Evolutionary conservation across 345 rosid species (phyloP), one percentile per base, ranked within the genome.

Genomic region (Aquilaria yunnanensis): DNA sequence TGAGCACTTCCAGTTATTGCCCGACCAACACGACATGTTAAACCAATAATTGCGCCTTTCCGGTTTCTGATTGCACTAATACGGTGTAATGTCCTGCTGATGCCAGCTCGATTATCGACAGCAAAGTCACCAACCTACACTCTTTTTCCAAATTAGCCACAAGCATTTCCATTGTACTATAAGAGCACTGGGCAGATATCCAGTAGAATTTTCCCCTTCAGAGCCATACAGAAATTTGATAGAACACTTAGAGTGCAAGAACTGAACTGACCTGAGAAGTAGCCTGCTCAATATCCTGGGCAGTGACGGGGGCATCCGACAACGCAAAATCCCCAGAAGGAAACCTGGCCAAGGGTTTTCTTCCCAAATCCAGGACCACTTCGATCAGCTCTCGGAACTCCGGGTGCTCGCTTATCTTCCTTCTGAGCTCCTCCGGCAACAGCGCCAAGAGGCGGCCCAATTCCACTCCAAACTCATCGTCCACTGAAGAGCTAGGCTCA

Each of bases 11-110:
- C 96, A 31, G 78, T 71, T 68, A 92, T 84, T 37, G 91, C 96
- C 54, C 91, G 76, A 65, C 96, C 96, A 82, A 92, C 98, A 23
- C 95, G 91, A 68, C 96, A 92, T 65, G 98, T 92, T 67, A 92
- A 80, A 49, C 98, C 98, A 59, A 92, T 84, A 14, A 89, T 84
- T 32, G 69, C 70, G 32, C 86, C 89, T 57, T 81, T 83, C 48
- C 98, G 78, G 52, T 89, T 92, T 78, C 92, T 80, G 55, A 89
- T 84, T 65, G 92, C 92, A 64, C 98, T 92, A 58, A 92, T 87
- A 45, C 96, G 89, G 49, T 89, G 98, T 47, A 92, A 80, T 14
- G 96, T 92, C 50, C 89, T 75, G 70, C 96, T 83, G 32, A 92
- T 92, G 67, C 96, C 98, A 3, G 96, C 98, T 80, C 93, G 81